Percentiles rank a stretch among this genome's conserved stretches.
These are phyloP conservation scores for Pseudozyma sp. DNA, from an alignment of 1,284 basidiomycete species.

Conservation along the genomic window DNA sequence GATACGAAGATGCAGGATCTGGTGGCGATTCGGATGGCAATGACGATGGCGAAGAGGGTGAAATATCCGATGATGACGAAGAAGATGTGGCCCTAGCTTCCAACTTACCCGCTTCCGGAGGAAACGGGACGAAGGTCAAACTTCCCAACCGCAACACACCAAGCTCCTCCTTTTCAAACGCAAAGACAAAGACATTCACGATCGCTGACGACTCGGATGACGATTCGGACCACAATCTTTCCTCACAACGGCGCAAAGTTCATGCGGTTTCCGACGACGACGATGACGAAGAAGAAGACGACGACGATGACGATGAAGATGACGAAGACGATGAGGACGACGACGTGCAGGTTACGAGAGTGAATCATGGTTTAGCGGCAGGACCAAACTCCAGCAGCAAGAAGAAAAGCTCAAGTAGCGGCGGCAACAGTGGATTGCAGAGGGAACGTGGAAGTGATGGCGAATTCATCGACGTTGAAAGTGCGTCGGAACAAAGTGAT, in stretches of 20 bases:
- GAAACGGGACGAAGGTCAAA: constrained; percentile 19
- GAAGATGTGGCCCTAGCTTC: constrained; percentile 32
- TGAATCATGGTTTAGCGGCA: background rate
- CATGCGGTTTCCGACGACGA: constrained; percentile 25
- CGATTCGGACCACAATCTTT: constrained; percentile 17
- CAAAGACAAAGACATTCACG: constrained; percentile 21
- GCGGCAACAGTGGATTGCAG: constrained; percentile 22
- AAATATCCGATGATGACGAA: constrained; percentile 41
- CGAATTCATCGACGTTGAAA: constrained; percentile 53
- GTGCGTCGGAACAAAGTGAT: constrained; percentile 49
- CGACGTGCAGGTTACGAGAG: constrained; percentile 27
- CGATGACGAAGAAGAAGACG: constrained; percentile 25
- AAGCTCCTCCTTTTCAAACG: constrained; percentile 1
- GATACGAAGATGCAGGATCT: constrained; percentile 4
- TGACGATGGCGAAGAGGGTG: constrained; percentile 46
- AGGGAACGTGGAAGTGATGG: constrained; percentile 48
- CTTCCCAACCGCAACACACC: constrained; percentile 11
- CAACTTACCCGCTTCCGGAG: background rate
- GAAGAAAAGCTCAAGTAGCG: constrained; percentile 9
- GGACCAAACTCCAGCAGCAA: background rate
- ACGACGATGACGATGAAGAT: constrained; percentile 35
- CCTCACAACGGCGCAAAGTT: constrained; percentile 3
- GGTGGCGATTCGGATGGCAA: constrained; percentile 3
- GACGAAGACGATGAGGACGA: constrained; percentile 22
- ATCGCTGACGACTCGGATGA: constrained; percentile 28